Percentiles rank a stretch among this genome's conserved stretches.
phyloP scores from a whole-genome alignment of 2,329 filamentous ascomycete species.

The Clonostachys rosea region DNA sequence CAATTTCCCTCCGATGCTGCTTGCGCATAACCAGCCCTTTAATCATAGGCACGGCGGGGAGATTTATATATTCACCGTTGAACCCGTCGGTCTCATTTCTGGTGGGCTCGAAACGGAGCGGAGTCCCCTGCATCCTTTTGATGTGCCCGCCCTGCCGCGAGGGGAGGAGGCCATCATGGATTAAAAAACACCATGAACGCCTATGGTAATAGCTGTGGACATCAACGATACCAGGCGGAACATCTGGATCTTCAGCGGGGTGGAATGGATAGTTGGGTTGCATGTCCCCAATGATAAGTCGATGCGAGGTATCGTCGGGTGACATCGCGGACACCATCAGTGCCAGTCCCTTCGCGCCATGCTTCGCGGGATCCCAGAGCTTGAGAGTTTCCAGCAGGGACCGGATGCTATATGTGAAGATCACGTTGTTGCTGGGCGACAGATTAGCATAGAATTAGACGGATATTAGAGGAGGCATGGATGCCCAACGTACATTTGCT shows the following conservation, averaged over 20 bases:
- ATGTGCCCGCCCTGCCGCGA: slow-evolving; percentile 1
- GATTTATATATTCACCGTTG: slow-evolving; percentile 2
- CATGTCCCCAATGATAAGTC: slow-evolving; percentile 5
- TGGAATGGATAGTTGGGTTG: slow-evolving; percentile 6
- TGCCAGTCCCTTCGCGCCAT: slow-evolving; percentile 6
- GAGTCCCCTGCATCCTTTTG: slow-evolving; percentile 7
- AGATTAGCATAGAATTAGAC: slow-evolving; percentile 3
- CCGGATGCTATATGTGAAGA: slow-evolving; percentile 6
- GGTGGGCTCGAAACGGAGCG: slow-evolving; percentile 4
- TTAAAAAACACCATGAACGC: neutral
- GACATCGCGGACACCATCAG: slow-evolving; percentile 8
- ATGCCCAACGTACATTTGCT: slow-evolving; percentile 5
- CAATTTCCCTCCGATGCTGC: slow-evolving; percentile 7
- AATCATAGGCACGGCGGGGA: slow-evolving; percentile 7
- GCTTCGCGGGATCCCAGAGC: slow-evolving; percentile 7
- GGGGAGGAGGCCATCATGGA: neutral
- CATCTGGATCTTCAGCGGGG: slow-evolving; percentile 6
- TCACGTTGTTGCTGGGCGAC: slow-evolving; percentile 5
- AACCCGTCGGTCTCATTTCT: slow-evolving; percentile 3
- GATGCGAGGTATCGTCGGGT: slow-evolving; percentile 8
- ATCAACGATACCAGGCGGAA: slow-evolving; percentile 4
- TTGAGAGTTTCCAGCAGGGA: slow-evolving; percentile 7
- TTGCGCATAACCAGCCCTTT: slow-evolving; percentile 8
- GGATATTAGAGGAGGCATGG: slow-evolving; percentile 1
- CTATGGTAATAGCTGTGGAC: slow-evolving; percentile 2